phyloP scores from a whole-genome alignment of 345 rosid genomes.

The Lepidium africanum region DNA sequence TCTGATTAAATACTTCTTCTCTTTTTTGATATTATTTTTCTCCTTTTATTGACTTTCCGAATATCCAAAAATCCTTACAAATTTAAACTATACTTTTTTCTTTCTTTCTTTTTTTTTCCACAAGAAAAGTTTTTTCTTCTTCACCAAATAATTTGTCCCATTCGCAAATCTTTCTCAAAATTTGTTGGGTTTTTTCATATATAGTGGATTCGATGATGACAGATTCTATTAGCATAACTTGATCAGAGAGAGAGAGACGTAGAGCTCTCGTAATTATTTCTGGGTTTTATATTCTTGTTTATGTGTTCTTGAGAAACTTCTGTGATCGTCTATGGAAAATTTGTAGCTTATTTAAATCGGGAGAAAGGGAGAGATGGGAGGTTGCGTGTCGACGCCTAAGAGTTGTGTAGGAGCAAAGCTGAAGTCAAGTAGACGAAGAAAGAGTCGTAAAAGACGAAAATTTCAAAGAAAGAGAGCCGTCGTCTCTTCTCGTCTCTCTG shows the following conservation, averaged over 20 bases:
- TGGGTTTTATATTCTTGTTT: background rate
- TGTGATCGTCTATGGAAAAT: slow-evolving; percentile 4
- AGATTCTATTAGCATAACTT: slow-evolving; percentile 8
- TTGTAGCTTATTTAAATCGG: slow-evolving; percentile 8
- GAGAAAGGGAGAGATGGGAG: slow-evolving; percentile 50
- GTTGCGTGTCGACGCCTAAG: slow-evolving; percentile 68
- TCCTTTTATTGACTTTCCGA: slow-evolving; percentile 20
- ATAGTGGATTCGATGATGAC: slow-evolving; percentile 20
- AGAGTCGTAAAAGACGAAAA: slow-evolving; percentile 41
- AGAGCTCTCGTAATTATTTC: background rate
- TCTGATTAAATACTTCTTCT: background rate
- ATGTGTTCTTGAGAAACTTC: background rate
- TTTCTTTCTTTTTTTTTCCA: no score
- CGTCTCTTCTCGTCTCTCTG: slow-evolving; percentile 45
- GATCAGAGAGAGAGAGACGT: slow-evolving; percentile 5
- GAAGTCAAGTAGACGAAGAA: slow-evolving; percentile 46
- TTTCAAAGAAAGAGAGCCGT: slow-evolving; percentile 35
- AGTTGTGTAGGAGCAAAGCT: slow-evolving; percentile 61
- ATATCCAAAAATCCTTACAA: slow-evolving; percentile 1
- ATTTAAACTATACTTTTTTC: background rate
- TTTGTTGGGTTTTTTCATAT: background rate
- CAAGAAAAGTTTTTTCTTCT: background rate
- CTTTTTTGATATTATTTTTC: background rate
- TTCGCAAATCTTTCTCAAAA: background rate
- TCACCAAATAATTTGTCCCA: slow-evolving; percentile 17